Conservation (phyloP, 2,329 filamentous ascomycete species). For the Ascochyta koolunga region DNA sequence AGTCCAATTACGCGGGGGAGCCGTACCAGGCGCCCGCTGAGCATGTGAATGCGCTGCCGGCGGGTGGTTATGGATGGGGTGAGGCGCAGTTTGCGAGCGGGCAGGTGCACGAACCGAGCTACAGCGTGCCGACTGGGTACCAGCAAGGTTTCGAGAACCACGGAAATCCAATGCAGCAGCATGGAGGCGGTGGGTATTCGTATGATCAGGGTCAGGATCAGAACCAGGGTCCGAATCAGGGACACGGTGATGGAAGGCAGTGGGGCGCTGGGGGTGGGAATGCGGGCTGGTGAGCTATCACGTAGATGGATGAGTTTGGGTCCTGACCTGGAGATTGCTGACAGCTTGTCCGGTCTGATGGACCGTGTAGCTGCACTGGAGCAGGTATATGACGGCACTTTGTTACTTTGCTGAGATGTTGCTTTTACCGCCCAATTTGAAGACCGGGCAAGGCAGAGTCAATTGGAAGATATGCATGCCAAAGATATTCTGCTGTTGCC, state of each 20-base stretch:
- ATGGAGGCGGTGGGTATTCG: constrained; percentile 28
- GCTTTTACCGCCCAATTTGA: no score
- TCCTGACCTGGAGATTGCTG: no score
- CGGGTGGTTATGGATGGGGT: constrained; percentile 35
- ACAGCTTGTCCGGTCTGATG: no score
- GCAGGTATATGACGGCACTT: no score
- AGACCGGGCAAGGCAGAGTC: no score
- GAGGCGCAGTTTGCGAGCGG: constrained; percentile 40
- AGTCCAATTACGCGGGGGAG: constrained; percentile 41
- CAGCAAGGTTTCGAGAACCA: constrained; percentile 47
- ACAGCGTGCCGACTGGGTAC: constrained; percentile 43
- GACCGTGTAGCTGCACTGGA: no score
- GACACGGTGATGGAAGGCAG: constrained; percentile 29
- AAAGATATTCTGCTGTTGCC: no score
- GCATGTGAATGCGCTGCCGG: constrained; percentile 33
- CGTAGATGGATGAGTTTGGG: no score
- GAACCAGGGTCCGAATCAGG: not conserved
- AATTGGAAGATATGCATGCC: no score
- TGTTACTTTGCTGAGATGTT: no score
- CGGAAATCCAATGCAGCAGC: constrained; percentile 12
- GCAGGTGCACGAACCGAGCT: constrained; percentile 41
- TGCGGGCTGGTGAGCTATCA: constrained; percentile 27
- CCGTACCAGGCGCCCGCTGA: constrained; percentile 36
- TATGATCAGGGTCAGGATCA: constrained; percentile 33
- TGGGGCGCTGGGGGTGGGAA: constrained; percentile 42